phyloP scores from a whole-genome alignment of 2,329 filamentous ascomycete genomes.

The Stemphylium vesicarium region DNA sequence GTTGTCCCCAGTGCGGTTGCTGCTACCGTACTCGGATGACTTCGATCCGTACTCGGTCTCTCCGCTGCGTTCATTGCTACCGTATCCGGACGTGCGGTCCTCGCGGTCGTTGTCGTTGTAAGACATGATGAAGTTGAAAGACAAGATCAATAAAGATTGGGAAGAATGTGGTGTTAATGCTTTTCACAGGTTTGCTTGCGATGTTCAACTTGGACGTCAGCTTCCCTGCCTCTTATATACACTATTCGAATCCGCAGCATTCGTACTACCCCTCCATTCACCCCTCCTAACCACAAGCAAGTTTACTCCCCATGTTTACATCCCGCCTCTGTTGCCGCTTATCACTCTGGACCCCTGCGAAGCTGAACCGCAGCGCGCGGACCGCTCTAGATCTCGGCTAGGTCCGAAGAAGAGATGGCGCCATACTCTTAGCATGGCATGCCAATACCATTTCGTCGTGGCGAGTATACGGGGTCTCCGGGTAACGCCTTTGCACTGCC shows the following conservation, averaged over 20 bases:
- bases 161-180: not conserved
- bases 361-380: constrained; percentile 4
- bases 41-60: constrained; percentile 12
- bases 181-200: not conserved
- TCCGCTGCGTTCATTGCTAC: constrained; percentile 6
- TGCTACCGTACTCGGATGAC: not conserved
- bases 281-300: constrained; percentile 7
- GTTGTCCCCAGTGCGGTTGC: too few species aligned
- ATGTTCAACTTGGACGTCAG: not conserved
- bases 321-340: not conserved
- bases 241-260: not conserved
- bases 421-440: not conserved
- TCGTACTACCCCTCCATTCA: constrained; percentile 2
- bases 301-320: not conserved
- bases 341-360: constrained; percentile 2
- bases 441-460: not conserved
- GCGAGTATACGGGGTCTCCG: not conserved
- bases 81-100: constrained; percentile 5
- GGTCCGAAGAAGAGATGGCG: not conserved
- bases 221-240: not conserved
- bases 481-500: not conserved
- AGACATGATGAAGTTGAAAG: constrained; percentile 9
- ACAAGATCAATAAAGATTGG: not conserved
- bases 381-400: constrained; percentile 9
- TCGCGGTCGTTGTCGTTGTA: constrained; percentile 14